These are phyloP conservation scores for Chaetomium globosum DNA, from an alignment of 2,329 filamentous ascomycete genomes.

Conservation along the genomic window DNA sequence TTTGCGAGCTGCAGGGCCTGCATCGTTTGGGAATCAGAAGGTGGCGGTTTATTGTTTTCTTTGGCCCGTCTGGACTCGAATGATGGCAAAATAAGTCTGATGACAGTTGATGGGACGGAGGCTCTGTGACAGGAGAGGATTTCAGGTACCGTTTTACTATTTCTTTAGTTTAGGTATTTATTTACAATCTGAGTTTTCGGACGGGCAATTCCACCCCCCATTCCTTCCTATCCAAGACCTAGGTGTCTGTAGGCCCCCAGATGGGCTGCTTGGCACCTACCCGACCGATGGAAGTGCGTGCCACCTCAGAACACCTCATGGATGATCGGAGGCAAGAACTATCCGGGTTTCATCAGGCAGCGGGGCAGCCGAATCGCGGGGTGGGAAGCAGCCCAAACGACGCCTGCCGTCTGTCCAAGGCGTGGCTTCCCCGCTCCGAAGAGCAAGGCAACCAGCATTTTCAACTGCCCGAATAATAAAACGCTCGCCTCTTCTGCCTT, in stretches of 20 bases:
- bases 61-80: conserved; percentile 6
- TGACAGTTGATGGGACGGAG: background rate
- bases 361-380: conserved; percentile 4
- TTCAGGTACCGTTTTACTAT: conserved; percentile 1
- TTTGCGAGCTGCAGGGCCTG: background rate
- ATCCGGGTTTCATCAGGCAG: conserved; percentile 10
- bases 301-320: background rate
- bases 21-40: background rate
- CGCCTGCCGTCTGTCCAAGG: background rate
- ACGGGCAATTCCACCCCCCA: background rate
- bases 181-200: background rate
- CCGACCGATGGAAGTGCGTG: background rate
- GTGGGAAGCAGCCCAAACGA: background rate
- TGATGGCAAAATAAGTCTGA: background rate
- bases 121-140: background rate
- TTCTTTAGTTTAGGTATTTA: background rate
- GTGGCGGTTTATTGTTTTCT: background rate
- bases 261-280: background rate
- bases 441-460: conserved; percentile 14
- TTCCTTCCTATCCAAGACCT: no score
- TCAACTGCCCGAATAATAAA: conserved; percentile 3
- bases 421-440: conserved; percentile 11
- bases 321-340: background rate
- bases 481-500: conserved; percentile 5
- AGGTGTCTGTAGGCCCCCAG: no score